phyloP scores from a whole-genome alignment of 179 eudicot genomes.

The Heliamphora pulchella region DNA sequence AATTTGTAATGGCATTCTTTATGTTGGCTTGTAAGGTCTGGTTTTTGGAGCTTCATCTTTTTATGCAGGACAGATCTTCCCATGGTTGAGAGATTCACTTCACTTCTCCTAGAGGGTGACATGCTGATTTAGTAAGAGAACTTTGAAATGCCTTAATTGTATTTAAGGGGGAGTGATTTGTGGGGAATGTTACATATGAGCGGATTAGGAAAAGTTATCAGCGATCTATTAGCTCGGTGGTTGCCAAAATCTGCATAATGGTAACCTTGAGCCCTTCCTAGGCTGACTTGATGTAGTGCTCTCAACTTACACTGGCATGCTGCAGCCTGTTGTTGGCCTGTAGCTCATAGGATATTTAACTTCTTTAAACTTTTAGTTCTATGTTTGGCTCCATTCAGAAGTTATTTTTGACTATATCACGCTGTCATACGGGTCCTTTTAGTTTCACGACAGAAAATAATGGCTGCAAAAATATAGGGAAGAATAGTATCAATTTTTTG shows the following conservation, averaged over 20 bases:
- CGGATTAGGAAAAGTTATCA: too few species aligned
- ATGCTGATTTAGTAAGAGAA: neutral
- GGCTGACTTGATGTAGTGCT: neutral
- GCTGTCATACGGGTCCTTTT: too few species aligned
- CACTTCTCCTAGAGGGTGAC: neutral
- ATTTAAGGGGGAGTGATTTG: neutral
- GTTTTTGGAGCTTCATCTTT: neutral
- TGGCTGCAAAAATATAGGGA: neutral
- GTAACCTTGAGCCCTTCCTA: neutral
- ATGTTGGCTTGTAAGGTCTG: neutral
- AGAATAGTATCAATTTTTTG: neutral
- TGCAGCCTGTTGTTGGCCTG: neutral
- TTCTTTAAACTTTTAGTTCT: neutral
- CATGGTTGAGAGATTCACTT: neutral
- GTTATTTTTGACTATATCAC: neutral
- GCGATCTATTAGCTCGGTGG: neutral
- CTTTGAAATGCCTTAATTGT: neutral
- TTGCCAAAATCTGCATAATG: neutral
- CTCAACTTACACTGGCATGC: neutral
- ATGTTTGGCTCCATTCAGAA: neutral
- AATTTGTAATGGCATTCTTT: neutral
- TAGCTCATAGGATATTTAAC: neutral
- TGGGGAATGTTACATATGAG: neutral
- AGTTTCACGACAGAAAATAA: too few species aligned
- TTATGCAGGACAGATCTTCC: neutral